These are phyloP conservation scores for Sugiyamaella neomexicana DNA, from an alignment of 1,139 yeast genomes.

Conservation along the genomic window DNA sequence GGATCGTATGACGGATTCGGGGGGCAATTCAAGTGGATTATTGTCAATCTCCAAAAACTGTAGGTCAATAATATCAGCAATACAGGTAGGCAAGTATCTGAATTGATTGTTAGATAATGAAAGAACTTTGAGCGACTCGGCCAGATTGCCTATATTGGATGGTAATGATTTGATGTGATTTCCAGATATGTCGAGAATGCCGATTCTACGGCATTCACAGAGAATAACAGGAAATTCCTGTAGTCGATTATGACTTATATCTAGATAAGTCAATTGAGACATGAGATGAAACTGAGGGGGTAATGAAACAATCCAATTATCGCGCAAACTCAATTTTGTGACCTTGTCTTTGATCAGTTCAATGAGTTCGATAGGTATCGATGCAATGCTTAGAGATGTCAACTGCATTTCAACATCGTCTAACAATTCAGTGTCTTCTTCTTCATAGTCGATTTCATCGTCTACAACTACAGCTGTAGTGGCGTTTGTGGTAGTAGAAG, in stretches of 20 bases:
- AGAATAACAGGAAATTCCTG: slow-evolving; percentile 53
- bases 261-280: slow-evolving; percentile 57
- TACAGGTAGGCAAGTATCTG: slow-evolving; percentile 56
- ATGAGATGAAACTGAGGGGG: slow-evolving; percentile 53
- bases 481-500: background rate
- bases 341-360: slow-evolving; percentile 46
- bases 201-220: slow-evolving; percentile 48
- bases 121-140: slow-evolving; percentile 47
- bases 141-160: slow-evolving; percentile 44
- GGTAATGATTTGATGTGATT: slow-evolving; percentile 54
- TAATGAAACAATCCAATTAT: slow-evolving; percentile 50
- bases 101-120: slow-evolving; percentile 65
- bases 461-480: background rate
- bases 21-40: slow-evolving; percentile 62
- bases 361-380: slow-evolving; percentile 44
- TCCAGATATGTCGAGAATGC: slow-evolving; percentile 66
- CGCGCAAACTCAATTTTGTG: slow-evolving; percentile 55
- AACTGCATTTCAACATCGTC: slow-evolving; percentile 34
- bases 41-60: slow-evolving; percentile 68
- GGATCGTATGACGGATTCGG: slow-evolving; percentile 43
- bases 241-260: slow-evolving; percentile 62
- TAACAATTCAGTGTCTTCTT: slow-evolving; percentile 22
- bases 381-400: slow-evolving; percentile 40
- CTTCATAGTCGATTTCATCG: slow-evolving; percentile 21
- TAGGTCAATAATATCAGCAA: slow-evolving; percentile 54